These are phyloP conservation scores for Cryptosporidium parvum DNA, from an alignment of 169 alveolate genomes.

Conservation along the genomic window DNA sequence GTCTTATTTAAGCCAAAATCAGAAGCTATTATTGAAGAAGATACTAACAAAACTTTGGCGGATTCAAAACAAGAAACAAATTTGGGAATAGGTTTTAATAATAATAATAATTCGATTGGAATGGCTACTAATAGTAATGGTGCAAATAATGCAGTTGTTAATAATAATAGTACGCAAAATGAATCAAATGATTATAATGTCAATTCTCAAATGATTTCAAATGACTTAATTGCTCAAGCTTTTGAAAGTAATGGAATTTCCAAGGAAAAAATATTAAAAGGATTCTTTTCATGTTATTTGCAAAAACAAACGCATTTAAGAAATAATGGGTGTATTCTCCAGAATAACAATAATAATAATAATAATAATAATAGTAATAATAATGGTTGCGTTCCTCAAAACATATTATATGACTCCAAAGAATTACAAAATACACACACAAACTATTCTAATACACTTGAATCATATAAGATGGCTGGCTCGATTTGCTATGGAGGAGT, in stretches of 20 bases:
- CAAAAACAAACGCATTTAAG: slow-evolving; percentile 1
- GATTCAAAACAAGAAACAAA: neutral
- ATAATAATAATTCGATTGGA: neutral
- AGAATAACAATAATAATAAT: neutral
- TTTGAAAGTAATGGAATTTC: slow-evolving; percentile 46
- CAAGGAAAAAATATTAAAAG: slow-evolving; percentile 52
- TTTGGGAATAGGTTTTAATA: neutral
- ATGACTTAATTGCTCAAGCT: slow-evolving; percentile 46
- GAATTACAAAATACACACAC: neutral
- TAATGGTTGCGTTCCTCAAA: neutral
- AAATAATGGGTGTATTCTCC: slow-evolving; percentile 3
- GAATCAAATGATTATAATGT: neutral
- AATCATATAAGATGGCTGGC: neutral
- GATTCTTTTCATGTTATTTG: slow-evolving; percentile 58
- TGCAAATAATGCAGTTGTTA: neutral
- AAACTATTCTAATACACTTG: neutral
- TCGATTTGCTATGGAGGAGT: neutral
- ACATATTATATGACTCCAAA: neutral
- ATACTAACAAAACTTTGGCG: neutral
- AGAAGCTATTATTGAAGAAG: slow-evolving; percentile 1
- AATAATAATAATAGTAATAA: neutral
- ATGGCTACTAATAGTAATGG: neutral
- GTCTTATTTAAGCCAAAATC: slow-evolving; percentile 52
- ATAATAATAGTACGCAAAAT: neutral
- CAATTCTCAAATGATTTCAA: slow-evolving; percentile 11